phyloP scores from a whole-genome alignment of 2,329 filamentous ascomycete species.

The Talaromyces marneffei region DNA sequence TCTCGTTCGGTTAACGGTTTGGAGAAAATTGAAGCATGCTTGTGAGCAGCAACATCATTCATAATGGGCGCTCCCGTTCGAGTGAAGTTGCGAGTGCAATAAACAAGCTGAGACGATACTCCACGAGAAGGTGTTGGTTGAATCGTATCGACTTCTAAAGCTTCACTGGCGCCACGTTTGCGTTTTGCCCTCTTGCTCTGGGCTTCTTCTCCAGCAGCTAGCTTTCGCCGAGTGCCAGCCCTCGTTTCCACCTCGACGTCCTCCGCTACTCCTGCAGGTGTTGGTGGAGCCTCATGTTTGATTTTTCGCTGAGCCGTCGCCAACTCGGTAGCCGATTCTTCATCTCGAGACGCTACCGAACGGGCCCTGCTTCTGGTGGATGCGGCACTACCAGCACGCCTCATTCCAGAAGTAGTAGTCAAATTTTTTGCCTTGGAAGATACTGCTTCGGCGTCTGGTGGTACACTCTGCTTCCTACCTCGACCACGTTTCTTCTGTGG shows the following conservation, averaged over 20 bases:
- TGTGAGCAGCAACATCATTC: slow-evolving; percentile 70
- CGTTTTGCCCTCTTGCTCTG: slow-evolving; percentile 31
- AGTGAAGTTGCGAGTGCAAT: slow-evolving; percentile 46
- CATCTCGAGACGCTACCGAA: slow-evolving; percentile 33
- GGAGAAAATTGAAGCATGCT: slow-evolving; percentile 73
- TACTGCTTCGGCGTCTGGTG: slow-evolving; percentile 16
- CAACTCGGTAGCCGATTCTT: slow-evolving; percentile 22
- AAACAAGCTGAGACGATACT: slow-evolving; percentile 32
- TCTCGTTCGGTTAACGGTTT: slow-evolving; percentile 68
- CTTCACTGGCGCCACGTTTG: slow-evolving; percentile 35
- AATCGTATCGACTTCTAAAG: slow-evolving; percentile 25
- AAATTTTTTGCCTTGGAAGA: slow-evolving; percentile 27
- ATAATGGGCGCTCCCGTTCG: slow-evolving; percentile 67
- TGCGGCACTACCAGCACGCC: slow-evolving; percentile 29
- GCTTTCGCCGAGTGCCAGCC: slow-evolving; percentile 26
- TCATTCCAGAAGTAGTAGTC: slow-evolving; percentile 21
- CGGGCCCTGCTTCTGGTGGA: slow-evolving; percentile 34
- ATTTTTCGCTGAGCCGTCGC: slow-evolving; percentile 21
- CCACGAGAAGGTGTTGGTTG: slow-evolving; percentile 24
- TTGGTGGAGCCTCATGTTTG: slow-evolving; percentile 31
- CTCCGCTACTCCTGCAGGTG: slow-evolving; percentile 30
- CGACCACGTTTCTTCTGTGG: slow-evolving; percentile 18
- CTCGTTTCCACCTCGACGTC: slow-evolving; percentile 29
- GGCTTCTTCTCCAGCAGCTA: slow-evolving; percentile 22
- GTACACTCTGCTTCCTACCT: slow-evolving; percentile 19